phyloP scores from a whole-genome alignment of 2,329 filamentous ascomycete species.

The Sphaerostilbella broomeana region DNA sequence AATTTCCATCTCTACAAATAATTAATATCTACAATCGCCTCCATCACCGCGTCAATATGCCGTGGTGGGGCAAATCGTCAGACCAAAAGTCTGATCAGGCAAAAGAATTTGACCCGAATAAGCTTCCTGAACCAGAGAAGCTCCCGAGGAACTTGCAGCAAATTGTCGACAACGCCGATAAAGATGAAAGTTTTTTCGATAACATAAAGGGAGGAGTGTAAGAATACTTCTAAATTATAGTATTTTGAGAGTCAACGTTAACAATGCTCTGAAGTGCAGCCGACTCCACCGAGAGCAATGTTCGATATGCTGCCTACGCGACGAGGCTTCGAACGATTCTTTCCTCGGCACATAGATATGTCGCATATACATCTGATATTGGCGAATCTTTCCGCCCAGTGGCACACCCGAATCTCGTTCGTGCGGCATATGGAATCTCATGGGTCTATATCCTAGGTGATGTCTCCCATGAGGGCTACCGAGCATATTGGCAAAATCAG shows the following conservation, averaged over 20 bases:
- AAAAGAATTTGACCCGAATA: constrained; percentile 34
- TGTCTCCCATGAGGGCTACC: constrained; percentile 89
- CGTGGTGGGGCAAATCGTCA: constrained; percentile 39
- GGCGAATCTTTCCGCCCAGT: constrained; percentile 94
- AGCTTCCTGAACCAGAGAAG: constrained; percentile 43
- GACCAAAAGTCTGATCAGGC: constrained; percentile 27
- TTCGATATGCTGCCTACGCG: constrained; percentile 92
- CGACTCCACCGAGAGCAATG: constrained; percentile 75
- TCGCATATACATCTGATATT: constrained; percentile 94
- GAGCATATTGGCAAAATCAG: constrained; percentile 85
- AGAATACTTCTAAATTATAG: too few relatives aligned
- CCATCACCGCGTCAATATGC: constrained; percentile 24
- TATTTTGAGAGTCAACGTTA: constrained; percentile 17
- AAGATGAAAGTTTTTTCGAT: constrained; percentile 69
- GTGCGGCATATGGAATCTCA: constrained; percentile 78
- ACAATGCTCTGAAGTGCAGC: constrained; percentile 31
- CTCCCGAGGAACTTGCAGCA: constrained; percentile 51
- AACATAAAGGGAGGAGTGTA: constrained; percentile 74
- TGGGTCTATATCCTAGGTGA: constrained; percentile 92
- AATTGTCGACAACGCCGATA: constrained; percentile 51
- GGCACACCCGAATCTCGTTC: constrained; percentile 76
- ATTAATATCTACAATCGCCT: too few relatives aligned
- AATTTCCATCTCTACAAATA: too few relatives aligned
- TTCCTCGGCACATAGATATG: constrained; percentile 85
- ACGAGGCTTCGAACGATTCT: constrained; percentile 80